These are phyloP conservation scores for Alternaria sp. DNA, from an alignment of 2,329 filamentous ascomycete species.

Conservation along the genomic window DNA sequence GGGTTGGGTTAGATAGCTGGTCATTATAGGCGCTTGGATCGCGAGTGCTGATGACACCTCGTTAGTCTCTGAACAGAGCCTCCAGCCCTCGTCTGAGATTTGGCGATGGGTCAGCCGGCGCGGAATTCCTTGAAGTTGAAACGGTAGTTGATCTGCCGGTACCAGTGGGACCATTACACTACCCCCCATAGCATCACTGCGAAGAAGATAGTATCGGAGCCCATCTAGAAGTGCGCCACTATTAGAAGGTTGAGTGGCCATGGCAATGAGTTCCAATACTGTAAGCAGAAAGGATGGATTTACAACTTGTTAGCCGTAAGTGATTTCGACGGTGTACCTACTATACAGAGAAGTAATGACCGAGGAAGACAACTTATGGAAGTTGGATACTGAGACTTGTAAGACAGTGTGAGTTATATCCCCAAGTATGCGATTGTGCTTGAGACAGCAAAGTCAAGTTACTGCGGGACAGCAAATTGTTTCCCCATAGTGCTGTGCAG, in stretches of 20 bases:
- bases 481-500: neutral
- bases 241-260: constrained; percentile 7
- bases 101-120: constrained; percentile 43
- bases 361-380: neutral
- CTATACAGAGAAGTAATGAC: constrained; percentile 6
- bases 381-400: neutral
- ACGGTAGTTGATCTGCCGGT: constrained; percentile 55
- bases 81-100: constrained; percentile 37
- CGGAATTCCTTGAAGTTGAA: constrained; percentile 51
- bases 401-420: constrained; percentile 7
- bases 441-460: constrained; percentile 21
- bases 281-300: neutral
- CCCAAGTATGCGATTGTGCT: constrained; percentile 2
- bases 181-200: constrained; percentile 16
- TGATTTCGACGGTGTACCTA: neutral
- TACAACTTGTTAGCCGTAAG: neutral
- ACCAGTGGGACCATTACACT: constrained; percentile 52
- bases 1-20: neutral
- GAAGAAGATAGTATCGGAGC: constrained; percentile 52
- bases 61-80: constrained; percentile 28
- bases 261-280: neutral
- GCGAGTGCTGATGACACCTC: constrained; percentile 19
- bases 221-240: constrained; percentile 21
- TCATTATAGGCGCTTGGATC: constrained; percentile 12
- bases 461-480: constrained; percentile 17